Evolutionary conservation across 164 flowering plant genomes (phyloP).

Genomic region (Aristolochia californica): DNA sequence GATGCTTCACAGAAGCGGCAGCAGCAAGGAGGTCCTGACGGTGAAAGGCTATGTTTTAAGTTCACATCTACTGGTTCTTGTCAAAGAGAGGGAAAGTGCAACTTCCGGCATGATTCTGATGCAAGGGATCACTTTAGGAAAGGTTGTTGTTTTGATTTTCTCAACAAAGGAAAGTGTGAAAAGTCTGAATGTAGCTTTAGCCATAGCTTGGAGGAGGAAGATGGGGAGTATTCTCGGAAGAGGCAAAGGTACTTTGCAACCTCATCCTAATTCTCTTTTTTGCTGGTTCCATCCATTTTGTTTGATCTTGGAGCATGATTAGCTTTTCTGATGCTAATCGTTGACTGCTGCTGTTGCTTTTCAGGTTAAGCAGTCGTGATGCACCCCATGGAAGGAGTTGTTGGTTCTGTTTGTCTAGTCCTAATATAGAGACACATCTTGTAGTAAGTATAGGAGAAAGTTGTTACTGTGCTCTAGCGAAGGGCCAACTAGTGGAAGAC

Average conservation of each 20-base stretch:
- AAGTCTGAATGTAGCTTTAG: constrained; percentile 73
- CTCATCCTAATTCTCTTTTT: neutral
- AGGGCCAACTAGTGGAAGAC: constrained; percentile 81
- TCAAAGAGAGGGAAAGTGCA: constrained; percentile 63
- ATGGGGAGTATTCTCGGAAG: constrained; percentile 24
- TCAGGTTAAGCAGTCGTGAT: constrained; percentile 52
- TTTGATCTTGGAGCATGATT: neutral
- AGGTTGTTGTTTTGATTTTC: constrained; percentile 92
- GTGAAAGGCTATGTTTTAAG: constrained; percentile 65
- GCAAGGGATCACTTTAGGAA: constrained; percentile 56
- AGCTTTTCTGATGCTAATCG: neutral
- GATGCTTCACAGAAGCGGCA: constrained; percentile 76
- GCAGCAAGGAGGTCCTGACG: constrained; percentile 46
- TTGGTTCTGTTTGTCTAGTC: constrained; percentile 96
- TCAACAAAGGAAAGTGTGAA: constrained; percentile 90
- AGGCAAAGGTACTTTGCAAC: constrained; percentile 44
- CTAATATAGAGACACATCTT: constrained; percentile 82
- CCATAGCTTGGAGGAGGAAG: constrained; percentile 61
- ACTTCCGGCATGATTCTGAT: constrained; percentile 62
- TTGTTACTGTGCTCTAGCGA: constrained; percentile 76
- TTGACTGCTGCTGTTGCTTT: constrained; percentile 7
- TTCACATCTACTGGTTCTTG: constrained; percentile 80
- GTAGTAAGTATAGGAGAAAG: constrained; percentile 64
- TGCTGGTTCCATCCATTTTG: neutral
- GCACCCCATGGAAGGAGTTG: constrained; percentile 23